Base-by-base conservation (phyloP, 2,329 filamentous ascomycete genomes). In the Aureobasidium sp. region DNA sequence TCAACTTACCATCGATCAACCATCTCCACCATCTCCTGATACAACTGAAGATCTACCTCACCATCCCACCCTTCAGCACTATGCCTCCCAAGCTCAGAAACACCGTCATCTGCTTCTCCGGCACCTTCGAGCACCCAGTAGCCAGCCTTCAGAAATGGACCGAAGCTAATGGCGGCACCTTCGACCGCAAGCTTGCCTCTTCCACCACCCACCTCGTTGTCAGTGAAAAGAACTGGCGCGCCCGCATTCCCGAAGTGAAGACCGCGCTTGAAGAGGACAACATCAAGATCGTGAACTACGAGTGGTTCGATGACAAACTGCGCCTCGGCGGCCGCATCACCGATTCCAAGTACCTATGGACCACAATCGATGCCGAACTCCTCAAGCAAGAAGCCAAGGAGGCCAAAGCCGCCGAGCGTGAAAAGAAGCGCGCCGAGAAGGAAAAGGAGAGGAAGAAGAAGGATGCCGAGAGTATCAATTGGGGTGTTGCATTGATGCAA, bases 131-230 rank as follows among this genome's bases (percentile, higher is more conserved):
- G 1, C 72, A 76, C 15, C 65, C 61, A 17, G 76, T 64, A 78
- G 76, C 1, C 74, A 79, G 2, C 77, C 82, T 1, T 82, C 79
- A 79, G 39, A 76, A 77, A 42, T 96, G 90, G 89, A 80, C 90
- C 11, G 76, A 77, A 4, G 70, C 77, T 4, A 84, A 88, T 63
- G 85, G 84, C 7, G 91, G 88, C 1, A 72, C 62, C 1, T 87
- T 85, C 70, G 74, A 76, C 0, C 71, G 76, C 1, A 73, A 79
- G 0, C 73, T 90, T 20, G 74, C 78, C 0, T 74, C 78, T 0
- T 68, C 76, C 0, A 83, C 87, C 11, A 96, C 91, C 0, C 91
- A 96, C 73, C 76, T 96, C 0, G 79, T 96, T 25, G 83, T 85
- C 60, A 84, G 84, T 0, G 77, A 81, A 55, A 79, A 84, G 37